These are phyloP conservation scores for Coprinopsis strossmayeri DNA, from an alignment of 768 basidiomycete species.

Conservation along the genomic window DNA sequence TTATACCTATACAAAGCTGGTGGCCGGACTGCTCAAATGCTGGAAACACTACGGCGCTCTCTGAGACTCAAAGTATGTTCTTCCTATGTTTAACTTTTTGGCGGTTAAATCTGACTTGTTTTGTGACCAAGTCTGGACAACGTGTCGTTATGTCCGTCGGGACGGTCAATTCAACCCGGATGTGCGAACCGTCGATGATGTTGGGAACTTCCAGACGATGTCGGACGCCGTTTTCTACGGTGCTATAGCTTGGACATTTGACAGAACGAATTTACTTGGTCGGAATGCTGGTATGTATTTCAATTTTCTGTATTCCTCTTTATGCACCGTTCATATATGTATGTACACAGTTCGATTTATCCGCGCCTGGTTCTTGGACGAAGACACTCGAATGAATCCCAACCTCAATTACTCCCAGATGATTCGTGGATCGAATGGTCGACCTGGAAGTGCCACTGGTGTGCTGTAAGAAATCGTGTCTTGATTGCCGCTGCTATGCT, in stretches of 20 bases:
- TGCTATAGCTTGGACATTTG: conserved; percentile 45
- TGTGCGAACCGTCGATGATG: conserved; percentile 46
- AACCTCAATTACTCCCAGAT: conserved; percentile 56
- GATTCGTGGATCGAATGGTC: conserved; percentile 31
- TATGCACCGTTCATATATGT: neutral
- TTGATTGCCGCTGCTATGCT: neutral
- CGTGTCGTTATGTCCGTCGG: conserved; percentile 46
- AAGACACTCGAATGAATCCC: conserved; percentile 55
- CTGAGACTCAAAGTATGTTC: conserved; percentile 41
- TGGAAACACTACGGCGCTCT: conserved; percentile 50
- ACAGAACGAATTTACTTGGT: conserved; percentile 25
- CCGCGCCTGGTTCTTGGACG: conserved; percentile 55
- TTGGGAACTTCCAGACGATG: conserved; percentile 46
- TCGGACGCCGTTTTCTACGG: conserved; percentile 60
- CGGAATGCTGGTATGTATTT: conserved; percentile 32
- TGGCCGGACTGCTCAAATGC: conserved; percentile 60
- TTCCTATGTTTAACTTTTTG: neutral
- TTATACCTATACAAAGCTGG: conserved; percentile 26
- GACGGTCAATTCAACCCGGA: conserved; percentile 68
- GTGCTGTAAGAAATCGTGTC: conserved; percentile 34
- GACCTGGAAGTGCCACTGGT: conserved; percentile 43
- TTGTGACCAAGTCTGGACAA: conserved; percentile 44
- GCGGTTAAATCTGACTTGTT: neutral
- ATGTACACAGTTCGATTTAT: conserved; percentile 35
- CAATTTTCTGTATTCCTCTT: neutral